Evolutionary conservation across 139 green algal genomes (phyloP).

Genomic region (Volvox africanus): DNA sequence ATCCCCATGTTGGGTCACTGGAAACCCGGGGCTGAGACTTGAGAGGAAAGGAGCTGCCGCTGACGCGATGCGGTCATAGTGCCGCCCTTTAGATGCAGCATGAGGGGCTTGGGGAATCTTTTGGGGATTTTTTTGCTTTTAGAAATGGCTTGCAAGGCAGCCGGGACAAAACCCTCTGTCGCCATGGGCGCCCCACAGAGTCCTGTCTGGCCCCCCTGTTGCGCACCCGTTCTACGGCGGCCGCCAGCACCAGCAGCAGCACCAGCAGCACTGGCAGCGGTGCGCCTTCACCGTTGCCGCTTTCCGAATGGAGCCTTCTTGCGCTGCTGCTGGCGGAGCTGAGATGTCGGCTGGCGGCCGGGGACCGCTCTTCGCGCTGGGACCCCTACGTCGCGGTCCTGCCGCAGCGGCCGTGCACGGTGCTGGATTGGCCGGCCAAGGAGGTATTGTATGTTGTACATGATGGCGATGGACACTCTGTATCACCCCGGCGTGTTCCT

Average conservation of each 20-base stretch:
- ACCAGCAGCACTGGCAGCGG: neutral
- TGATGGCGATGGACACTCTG: too few relatives aligned
- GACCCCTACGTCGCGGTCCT: conserved; percentile 14
- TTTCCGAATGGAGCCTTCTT: conserved; percentile 45
- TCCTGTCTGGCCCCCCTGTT: conserved; percentile 36
- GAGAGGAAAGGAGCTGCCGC: too few relatives aligned
- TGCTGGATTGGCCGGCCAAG: conserved; percentile 36
- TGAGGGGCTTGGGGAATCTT: too few relatives aligned
- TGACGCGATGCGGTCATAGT: too few relatives aligned
- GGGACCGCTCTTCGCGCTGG: neutral
- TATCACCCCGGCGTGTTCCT: too few relatives aligned
- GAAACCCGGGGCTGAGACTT: too few relatives aligned
- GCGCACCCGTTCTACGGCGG: neutral
- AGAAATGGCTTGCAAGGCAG: too few relatives aligned
- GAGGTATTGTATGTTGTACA: neutral
- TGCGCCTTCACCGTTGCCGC: neutral
- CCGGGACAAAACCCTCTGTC: too few relatives aligned
- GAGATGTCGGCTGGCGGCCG: neutral
- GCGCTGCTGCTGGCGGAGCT: conserved; percentile 47
- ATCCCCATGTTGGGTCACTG: too few relatives aligned
- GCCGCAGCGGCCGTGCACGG: conserved; percentile 23
- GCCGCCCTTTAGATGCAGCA: too few relatives aligned
- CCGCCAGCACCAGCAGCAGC: neutral
- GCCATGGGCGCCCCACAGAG: neutral
- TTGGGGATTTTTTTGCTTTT: too few relatives aligned